Base-by-base conservation (phyloP, 2,329 filamentous ascomycete genomes). In the Raffaelea albimanens region DNA sequence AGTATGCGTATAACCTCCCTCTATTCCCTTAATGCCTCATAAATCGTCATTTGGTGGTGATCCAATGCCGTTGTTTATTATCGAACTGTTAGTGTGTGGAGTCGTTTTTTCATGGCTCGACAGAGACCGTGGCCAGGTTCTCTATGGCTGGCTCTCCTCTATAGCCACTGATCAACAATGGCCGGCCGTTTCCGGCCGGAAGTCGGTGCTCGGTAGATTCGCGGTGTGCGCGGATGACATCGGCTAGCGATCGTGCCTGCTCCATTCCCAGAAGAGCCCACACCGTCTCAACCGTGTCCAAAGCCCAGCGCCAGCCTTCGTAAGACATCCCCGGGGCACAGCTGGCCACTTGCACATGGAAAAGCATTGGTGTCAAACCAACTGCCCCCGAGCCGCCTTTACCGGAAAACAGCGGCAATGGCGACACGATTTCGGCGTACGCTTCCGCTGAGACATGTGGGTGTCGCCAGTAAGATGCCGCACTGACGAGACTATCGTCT, bases 181-280 rank as follows among this genome's bases (percentile, higher is more conserved):
- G 16, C 38, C 21, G 16, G 2, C 38, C 38, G 5, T 20, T 19
- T 4, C 43, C 9, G 3, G 34, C 21, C 34, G 21, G 13, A 13
- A 13, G n/a, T n/a, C 33, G 18, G 19, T 20, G 10, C 21, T 56
- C 51, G 46, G 55, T 2, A 16, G 44, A 46, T 7, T 56, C 58
- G 19, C 50, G 47, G 42, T 59, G 56, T 1, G 48, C 46, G n/a
- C 55, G 53, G 20, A 62, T 50, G 25, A 54, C 55, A 39, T 71
- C 68, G 34, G 68, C 67, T 50, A 75, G 60, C 18, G 63, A 59
- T 47, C 65, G 63, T 2, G 72, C 72, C 52, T 74, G 69, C 31
- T 70, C 59, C 68, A 77, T 75, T 9, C 73, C 73, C 60, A 75
- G 68, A 39, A 71, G 66, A 43, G 64, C 60, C 68, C 71, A 76